Evolutionary conservation across 2,329 filamentous ascomycete species (phyloP).

Genomic region (Aspergillus vadensis): DNA sequence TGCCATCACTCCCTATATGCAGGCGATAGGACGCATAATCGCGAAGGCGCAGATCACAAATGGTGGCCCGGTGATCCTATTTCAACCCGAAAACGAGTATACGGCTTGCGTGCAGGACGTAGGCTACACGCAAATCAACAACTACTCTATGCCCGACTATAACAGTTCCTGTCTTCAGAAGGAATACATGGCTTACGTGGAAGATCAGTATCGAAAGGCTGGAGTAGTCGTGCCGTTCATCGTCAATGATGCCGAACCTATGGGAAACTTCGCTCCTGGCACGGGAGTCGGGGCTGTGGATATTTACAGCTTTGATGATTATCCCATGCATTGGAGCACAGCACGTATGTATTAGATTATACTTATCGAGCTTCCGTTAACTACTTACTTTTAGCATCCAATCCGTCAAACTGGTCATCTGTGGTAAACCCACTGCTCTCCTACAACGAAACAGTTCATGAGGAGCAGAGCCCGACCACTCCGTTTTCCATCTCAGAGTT

Average conservation of each 20-base stretch:
- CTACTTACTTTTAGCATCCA: background rate
- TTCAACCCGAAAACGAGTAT: slow-evolving; percentile 82
- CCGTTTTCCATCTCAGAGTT: slow-evolving; percentile 11
- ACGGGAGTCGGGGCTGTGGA: slow-evolving; percentile 10
- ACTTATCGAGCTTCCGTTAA: too few species aligned
- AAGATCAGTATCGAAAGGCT: slow-evolving; percentile 63
- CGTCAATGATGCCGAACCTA: slow-evolving; percentile 65
- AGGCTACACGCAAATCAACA: background rate
- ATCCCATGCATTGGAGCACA: slow-evolving; percentile 6
- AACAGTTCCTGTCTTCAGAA: slow-evolving; percentile 60
- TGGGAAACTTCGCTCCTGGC: slow-evolving; percentile 65
- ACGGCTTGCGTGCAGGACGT: slow-evolving; percentile 37
- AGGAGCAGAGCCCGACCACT: slow-evolving; percentile 1
- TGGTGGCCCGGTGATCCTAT: slow-evolving; percentile 73
- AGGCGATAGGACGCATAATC: slow-evolving; percentile 59
- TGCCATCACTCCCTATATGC: slow-evolving; percentile 50
- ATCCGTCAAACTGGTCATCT: background rate
- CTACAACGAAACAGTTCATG: background rate
- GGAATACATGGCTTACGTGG: slow-evolving; percentile 67
- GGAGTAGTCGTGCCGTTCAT: slow-evolving; percentile 73
- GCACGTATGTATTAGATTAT: background rate
- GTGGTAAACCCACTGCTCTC: background rate
- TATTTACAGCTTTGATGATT: slow-evolving; percentile 53
- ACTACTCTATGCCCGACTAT: slow-evolving; percentile 15
- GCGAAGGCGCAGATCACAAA: slow-evolving; percentile 69